Conservation (phyloP, 108 stramenopile species). For the Discostella stelligeroides region DNA sequence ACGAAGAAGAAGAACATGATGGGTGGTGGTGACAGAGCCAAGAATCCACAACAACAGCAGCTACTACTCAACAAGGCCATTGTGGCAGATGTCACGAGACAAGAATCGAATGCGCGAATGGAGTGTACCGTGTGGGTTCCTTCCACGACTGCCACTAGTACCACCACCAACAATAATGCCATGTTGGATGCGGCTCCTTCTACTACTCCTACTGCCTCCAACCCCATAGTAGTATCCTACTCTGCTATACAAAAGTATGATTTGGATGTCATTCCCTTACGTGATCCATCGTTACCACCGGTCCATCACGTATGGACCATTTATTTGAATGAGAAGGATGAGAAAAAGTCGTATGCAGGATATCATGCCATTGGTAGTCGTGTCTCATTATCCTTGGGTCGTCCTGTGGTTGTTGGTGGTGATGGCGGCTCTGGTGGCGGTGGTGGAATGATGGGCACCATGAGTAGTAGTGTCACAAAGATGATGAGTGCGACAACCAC, state of each 20-base stretch:
- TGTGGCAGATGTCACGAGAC: slow-evolving; percentile 77
- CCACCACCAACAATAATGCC: slow-evolving; percentile 17
- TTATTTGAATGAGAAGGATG: slow-evolving; percentile 36
- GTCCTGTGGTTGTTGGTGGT: slow-evolving; percentile 51
- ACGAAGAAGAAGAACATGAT: too few species aligned
- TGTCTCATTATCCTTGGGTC: slow-evolving; percentile 76
- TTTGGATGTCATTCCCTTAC: slow-evolving; percentile 78
- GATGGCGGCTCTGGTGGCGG: background rate
- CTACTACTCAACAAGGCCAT: slow-evolving; percentile 59
- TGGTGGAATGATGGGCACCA: background rate
- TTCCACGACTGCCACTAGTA: background rate
- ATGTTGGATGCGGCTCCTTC: too few species aligned
- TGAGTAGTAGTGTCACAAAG: too few species aligned
- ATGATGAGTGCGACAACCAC: slow-evolving; percentile 20
- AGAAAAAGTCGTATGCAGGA: slow-evolving; percentile 37
- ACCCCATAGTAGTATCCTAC: too few species aligned
- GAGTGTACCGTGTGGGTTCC: slow-evolving; percentile 75
- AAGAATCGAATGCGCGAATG: slow-evolving; percentile 71
- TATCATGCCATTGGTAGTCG: slow-evolving; percentile 78
- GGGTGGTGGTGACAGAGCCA: too few species aligned
- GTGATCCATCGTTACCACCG: slow-evolving; percentile 76
- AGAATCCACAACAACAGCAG: slow-evolving; percentile 19
- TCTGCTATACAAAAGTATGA: slow-evolving; percentile 74
- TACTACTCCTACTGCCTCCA: too few species aligned
- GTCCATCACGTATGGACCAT: slow-evolving; percentile 71